phyloP scores from a whole-genome alignment of 139 green algal species.

The Closterium sp. region DNA sequence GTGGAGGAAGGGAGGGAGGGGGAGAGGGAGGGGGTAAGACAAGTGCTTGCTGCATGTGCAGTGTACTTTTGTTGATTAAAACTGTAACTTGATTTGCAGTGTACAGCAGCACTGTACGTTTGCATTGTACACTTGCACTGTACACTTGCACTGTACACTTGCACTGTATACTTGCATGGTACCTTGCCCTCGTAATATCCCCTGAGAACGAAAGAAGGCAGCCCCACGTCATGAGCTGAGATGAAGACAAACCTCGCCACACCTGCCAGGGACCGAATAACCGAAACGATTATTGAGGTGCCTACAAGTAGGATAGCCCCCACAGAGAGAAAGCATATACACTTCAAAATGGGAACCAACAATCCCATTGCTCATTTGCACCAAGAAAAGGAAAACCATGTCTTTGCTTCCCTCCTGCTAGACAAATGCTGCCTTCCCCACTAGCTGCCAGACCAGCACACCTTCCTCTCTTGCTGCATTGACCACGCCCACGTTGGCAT shows the following conservation, averaged over 20 bases:
- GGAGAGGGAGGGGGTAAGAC: background rate
- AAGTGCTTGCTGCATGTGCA: background rate
- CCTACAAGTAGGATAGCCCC: too few relatives aligned
- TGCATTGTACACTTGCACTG: too few relatives aligned
- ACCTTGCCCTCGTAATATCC: slow-evolving; percentile 55
- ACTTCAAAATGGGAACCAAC: too few relatives aligned
- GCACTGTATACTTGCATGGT: background rate
- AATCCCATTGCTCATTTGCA: background rate
- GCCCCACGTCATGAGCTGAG: slow-evolving; percentile 51
- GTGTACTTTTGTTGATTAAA: too few relatives aligned
- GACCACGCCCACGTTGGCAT: background rate
- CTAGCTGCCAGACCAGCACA: background rate
- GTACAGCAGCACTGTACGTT: too few relatives aligned
- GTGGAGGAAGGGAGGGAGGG: background rate
- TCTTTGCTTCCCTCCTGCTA: background rate
- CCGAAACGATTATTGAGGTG: too few relatives aligned
- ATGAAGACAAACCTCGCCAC: slow-evolving; percentile 58
- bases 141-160: too few relatives aligned
- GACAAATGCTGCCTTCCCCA: background rate
- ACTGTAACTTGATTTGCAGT: too few relatives aligned
- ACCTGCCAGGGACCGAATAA: slow-evolving; percentile 1
- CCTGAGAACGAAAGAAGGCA: slow-evolving; percentile 46
- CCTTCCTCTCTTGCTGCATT: background rate
- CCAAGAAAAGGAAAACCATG: background rate
- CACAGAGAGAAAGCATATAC: too few relatives aligned